These are phyloP conservation scores for Mycena pura DNA, from an alignment of 768 basidiomycete genomes.

Conservation along the genomic window DNA sequence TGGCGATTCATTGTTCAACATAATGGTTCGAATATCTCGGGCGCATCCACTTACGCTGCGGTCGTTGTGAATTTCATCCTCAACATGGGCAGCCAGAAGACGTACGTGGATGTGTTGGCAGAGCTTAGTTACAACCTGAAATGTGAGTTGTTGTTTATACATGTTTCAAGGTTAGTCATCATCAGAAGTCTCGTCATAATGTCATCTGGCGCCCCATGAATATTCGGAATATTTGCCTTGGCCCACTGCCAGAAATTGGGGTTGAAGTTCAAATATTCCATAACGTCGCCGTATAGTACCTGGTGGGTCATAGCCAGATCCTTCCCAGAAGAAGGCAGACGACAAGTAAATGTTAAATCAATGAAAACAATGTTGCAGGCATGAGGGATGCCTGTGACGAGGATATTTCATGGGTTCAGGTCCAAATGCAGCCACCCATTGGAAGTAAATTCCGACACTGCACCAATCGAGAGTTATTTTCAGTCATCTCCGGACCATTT, in stretches of 20 bases:
- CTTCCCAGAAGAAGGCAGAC: no score
- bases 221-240: no score
- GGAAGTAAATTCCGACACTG: not conserved
- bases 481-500: no score
- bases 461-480: not conserved
- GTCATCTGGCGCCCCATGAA: no score
- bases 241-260: no score
- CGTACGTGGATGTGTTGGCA: slow-evolving; percentile 25
- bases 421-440: not conserved
- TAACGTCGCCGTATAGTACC: no score
- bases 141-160: no score
- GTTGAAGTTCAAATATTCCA: no score
- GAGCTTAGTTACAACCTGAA: no score
- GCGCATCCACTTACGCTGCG: not conserved
- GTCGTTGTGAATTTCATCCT: slow-evolving; percentile 35
- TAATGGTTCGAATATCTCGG: not conserved
- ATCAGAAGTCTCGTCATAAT: no score
- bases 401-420: not conserved
- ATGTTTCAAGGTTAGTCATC: no score
- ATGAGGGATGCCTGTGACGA: not conserved
- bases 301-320: no score
- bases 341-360: not conserved
- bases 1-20: slow-evolving; percentile 32
- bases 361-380: not conserved
- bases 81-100: slow-evolving; percentile 29